phyloP scores from a whole-genome alignment of 768 basidiomycete genomes.

The Pisolithus albus region DNA sequence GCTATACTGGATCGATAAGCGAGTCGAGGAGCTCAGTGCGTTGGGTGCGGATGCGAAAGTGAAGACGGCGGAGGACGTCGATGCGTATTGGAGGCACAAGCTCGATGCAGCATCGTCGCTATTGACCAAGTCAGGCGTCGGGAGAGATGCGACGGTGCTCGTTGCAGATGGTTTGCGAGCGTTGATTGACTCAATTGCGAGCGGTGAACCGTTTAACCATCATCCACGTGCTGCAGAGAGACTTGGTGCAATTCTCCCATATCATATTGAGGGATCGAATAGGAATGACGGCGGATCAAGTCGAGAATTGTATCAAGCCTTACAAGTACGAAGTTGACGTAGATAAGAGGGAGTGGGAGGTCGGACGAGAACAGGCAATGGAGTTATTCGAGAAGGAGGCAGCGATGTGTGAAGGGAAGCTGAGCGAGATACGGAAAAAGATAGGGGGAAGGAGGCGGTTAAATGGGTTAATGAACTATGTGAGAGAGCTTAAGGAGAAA shows the following conservation, averaged over 20 bases:
- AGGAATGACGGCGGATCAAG: constrained; percentile 93
- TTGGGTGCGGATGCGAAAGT: constrained; percentile 67
- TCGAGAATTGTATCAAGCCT: constrained; percentile 99
- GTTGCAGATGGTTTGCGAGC: constrained; percentile 90
- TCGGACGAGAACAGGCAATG: constrained; percentile 67
- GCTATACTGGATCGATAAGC: constrained; percentile 94
- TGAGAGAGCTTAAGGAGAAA: constrained; percentile 73
- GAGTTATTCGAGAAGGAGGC: constrained; percentile 83
- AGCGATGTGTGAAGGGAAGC: constrained; percentile 73
- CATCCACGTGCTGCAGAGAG: constrained; percentile 88
- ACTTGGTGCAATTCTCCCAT: constrained; percentile 87
- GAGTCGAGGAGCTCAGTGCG: constrained; percentile 63
- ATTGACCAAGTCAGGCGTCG: constrained; percentile 93
- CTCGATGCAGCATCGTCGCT: constrained; percentile 89
- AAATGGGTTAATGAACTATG: constrained; percentile 70
- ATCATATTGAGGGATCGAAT: constrained; percentile 89
- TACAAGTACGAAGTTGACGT: constrained; percentile 99
- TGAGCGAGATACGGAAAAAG: constrained; percentile 79
- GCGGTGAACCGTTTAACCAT: constrained; percentile 84
- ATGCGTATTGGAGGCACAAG: constrained; percentile 94
- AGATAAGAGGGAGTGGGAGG: constrained; percentile 87
- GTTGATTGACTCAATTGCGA: constrained; percentile 84
- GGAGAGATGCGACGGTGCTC: constrained; percentile 87
- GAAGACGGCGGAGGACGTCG: constrained; percentile 61
- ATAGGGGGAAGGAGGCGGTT: constrained; percentile 85